Percentiles rank a stretch among this genome's conserved stretches.
Evolutionary conservation across 129 eudicot species (phyloP).

Genomic region (Arctium minus): DNA sequence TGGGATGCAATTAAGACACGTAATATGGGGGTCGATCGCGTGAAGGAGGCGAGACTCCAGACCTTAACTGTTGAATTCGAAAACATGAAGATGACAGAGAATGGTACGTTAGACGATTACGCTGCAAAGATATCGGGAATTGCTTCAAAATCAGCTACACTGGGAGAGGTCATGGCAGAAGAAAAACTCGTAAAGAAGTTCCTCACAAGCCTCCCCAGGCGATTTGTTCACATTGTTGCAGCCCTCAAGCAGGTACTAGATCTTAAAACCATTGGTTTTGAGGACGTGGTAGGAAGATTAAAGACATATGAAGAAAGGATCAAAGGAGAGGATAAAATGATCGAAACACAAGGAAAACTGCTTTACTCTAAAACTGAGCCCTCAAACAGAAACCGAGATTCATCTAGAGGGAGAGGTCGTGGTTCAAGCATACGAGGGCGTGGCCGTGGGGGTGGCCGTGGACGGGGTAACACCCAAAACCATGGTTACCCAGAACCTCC

Average conservation of each 20-base stretch:
- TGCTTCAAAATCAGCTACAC: background rate
- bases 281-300: background rate
- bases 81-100: background rate
- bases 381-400: too few relatives aligned
- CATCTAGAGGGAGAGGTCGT: too few relatives aligned
- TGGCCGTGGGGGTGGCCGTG: too few relatives aligned
- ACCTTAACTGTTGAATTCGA: background rate
- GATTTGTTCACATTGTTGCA: background rate
- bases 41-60: background rate
- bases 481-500: too few relatives aligned
- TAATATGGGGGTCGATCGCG: background rate
- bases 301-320: too few relatives aligned
- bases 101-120: background rate
- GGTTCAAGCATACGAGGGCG: too few relatives aligned
- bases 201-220: constrained; percentile 7
- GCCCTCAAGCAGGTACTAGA: background rate
- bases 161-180: background rate
- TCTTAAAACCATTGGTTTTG: background rate
- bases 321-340: too few relatives aligned
- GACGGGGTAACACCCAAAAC: too few relatives aligned
- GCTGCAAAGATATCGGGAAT: background rate
- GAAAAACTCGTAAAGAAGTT: background rate
- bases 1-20: background rate
- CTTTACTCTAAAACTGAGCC: too few relatives aligned
- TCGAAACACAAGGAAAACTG: too few relatives aligned